Conservation (phyloP, 208 protist species). For the Kentomonas sorsogonicus region DNA sequence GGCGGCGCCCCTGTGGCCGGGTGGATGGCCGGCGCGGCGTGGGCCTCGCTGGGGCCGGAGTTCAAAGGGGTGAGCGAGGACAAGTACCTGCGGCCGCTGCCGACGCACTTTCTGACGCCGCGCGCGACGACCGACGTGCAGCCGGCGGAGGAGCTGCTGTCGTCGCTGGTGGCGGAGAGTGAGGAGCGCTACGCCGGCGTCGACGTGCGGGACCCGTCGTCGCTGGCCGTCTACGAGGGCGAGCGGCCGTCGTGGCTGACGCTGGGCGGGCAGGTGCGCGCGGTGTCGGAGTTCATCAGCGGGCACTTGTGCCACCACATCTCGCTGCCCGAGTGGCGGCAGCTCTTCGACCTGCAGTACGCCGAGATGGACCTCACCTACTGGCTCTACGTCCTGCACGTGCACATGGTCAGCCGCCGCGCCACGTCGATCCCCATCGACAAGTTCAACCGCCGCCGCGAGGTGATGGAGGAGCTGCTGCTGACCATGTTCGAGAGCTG, state of each 20-base stretch:
- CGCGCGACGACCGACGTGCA: conserved; percentile 76
- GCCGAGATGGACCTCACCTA: conserved; percentile 88
- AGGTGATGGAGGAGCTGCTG: conserved; percentile 85
- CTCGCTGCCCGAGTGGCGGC: conserved; percentile 71
- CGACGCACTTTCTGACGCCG: conserved; percentile 64
- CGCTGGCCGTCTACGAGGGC: conserved; percentile 81
- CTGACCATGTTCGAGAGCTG: conserved; percentile 86
- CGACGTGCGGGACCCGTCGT: conserved; percentile 75
- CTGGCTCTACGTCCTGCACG: conserved; percentile 85
- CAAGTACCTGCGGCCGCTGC: conserved; percentile 65
- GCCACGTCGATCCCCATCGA: conserved; percentile 83
- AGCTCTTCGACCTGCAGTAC: conserved; percentile 84
- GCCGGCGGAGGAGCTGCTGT: conserved; percentile 56
- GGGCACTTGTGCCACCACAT: conserved; percentile 88
- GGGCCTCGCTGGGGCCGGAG: conserved; percentile 75
- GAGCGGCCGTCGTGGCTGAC: conserved; percentile 78
- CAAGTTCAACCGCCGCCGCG: conserved; percentile 77
- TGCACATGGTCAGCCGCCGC: conserved; percentile 79
- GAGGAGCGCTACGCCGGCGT: conserved; percentile 69
- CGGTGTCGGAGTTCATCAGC: conserved; percentile 83
- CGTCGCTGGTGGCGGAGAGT: conserved; percentile 58
- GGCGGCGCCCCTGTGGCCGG: conserved; percentile 16
- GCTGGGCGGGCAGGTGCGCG: conserved; percentile 71
- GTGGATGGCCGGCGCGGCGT: conserved; percentile 82
- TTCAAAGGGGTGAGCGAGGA: conserved; percentile 64